Evolutionary conservation across 2,329 filamentous ascomycete genomes (phyloP).

Genomic region (Fusarium incarnatum): DNA sequence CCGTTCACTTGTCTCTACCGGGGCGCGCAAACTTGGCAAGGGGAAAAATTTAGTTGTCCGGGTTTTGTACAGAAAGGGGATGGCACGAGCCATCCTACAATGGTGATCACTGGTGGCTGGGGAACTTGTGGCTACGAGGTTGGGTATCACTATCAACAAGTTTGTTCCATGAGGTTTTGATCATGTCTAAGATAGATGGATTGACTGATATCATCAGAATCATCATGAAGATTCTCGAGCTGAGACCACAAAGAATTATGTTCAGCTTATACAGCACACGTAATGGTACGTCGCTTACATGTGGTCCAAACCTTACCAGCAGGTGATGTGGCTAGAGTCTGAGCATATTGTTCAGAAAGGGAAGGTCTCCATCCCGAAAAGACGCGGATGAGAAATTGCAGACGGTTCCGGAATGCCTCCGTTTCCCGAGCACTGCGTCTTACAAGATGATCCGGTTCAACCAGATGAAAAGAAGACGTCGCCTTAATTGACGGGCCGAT

Average conservation of each 20-base stretch:
- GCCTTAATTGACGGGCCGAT: not conserved
- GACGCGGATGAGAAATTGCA: conserved; percentile 6
- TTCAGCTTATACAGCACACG: not conserved
- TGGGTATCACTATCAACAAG: conserved; percentile 14
- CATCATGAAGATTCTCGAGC: not conserved
- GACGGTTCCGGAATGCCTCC: conserved; percentile 22
- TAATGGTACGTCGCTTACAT: not conserved
- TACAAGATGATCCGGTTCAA: conserved; percentile 12
- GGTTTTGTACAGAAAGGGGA: conserved; percentile 37
- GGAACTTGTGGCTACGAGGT: conserved; percentile 17
- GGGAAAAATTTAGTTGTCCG: conserved; percentile 54
- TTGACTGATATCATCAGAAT: not conserved
- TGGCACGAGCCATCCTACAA: conserved; percentile 24
- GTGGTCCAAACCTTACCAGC: not conserved
- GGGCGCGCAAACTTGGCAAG: conserved; percentile 50
- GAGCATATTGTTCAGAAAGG: conserved; percentile 1
- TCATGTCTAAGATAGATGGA: not conserved
- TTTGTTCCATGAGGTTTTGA: not conserved
- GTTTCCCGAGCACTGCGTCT: conserved; percentile 28
- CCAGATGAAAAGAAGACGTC: not conserved
- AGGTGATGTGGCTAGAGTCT: conserved; percentile 14
- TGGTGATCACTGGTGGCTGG: conserved; percentile 26
- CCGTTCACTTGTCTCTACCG: conserved; percentile 55
- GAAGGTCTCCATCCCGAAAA: conserved; percentile 16
- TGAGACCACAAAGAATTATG: not conserved